Evolutionary conservation across 2,329 filamentous ascomycete genomes (phyloP).

Genomic region (Diaporthe citri): DNA sequence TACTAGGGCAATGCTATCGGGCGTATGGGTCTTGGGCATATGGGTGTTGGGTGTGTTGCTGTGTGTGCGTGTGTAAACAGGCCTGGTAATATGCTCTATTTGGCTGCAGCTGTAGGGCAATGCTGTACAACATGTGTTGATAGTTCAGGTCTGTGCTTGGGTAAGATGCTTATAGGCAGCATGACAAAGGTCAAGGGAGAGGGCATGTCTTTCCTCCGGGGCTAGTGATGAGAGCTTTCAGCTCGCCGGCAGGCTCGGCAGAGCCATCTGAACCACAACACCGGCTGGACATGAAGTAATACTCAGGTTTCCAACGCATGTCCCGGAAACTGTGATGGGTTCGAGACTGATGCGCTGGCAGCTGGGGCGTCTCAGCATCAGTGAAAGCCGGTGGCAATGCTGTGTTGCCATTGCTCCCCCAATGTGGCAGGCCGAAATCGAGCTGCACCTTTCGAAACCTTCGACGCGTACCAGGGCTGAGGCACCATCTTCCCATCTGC

Average conservation of each 20-base stretch:
- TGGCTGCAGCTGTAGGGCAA: too few relatives aligned
- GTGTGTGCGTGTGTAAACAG: too few relatives aligned
- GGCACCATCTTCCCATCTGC: neutral
- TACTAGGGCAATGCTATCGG: too few relatives aligned
- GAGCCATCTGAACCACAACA: neutral
- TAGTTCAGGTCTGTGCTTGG: too few relatives aligned
- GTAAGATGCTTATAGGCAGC: neutral
- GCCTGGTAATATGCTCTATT: too few relatives aligned
- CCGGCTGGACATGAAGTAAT: neutral
- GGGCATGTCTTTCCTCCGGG: neutral
- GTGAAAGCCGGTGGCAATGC: neutral
- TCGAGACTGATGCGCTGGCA: constrained; percentile 8
- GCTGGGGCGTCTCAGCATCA: constrained; percentile 1
- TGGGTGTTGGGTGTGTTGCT: too few relatives aligned
- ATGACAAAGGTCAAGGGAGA: neutral
- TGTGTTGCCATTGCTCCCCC: neutral
- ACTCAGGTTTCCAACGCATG: neutral
- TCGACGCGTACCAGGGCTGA: neutral
- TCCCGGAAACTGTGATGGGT: neutral
- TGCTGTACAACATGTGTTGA: too few relatives aligned
- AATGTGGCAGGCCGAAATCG: neutral
- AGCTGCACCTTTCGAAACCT: neutral
- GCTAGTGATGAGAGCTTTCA: neutral
- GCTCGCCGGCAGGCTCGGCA: constrained; percentile 21
- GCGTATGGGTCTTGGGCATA: too few relatives aligned